phyloP scores from a whole-genome alignment of 2,329 filamentous ascomycete species.

The Pseudogymnoascus sp. region DNA sequence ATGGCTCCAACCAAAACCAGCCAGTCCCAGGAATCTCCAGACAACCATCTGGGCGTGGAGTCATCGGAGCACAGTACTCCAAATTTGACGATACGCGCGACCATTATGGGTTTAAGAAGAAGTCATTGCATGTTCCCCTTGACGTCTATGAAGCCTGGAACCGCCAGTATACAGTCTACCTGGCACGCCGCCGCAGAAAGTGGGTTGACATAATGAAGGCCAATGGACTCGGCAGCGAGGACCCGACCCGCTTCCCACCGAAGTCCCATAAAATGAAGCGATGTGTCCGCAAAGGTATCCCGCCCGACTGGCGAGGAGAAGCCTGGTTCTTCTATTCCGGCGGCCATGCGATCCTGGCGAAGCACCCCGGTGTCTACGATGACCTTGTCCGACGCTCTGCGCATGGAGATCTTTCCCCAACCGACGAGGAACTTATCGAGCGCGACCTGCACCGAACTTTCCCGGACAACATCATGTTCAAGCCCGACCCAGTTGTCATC shows the following conservation, averaged over 20 bases:
- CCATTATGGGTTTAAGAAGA: constrained; percentile 87
- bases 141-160: constrained; percentile 81
- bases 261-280: constrained; percentile 78
- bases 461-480: constrained; percentile 88
- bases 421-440: constrained; percentile 86
- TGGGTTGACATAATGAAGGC: constrained; percentile 75
- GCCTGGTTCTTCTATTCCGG: constrained; percentile 97
- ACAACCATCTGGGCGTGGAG: not conserved
- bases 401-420: constrained; percentile 52
- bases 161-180: constrained; percentile 63
- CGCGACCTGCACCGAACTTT: constrained; percentile 90
- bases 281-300: constrained; percentile 88
- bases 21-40: not conserved
- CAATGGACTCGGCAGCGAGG: constrained; percentile 62
- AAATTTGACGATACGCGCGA: constrained; percentile 47
- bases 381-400: constrained; percentile 58
- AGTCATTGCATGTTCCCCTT: constrained; percentile 67
- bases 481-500: constrained; percentile 42
- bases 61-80: not conserved
- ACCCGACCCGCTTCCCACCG: constrained; percentile 71
- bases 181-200: constrained; percentile 69
- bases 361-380: constrained; percentile 71
- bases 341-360: constrained; percentile 69
- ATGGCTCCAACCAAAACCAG: not conserved
- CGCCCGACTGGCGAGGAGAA: constrained; percentile 86